Evolutionary conservation across 2,329 filamentous ascomycete species (phyloP), one percentile per base, ranked within the genome.

Genomic region (Aureobasidium vineae): DNA sequence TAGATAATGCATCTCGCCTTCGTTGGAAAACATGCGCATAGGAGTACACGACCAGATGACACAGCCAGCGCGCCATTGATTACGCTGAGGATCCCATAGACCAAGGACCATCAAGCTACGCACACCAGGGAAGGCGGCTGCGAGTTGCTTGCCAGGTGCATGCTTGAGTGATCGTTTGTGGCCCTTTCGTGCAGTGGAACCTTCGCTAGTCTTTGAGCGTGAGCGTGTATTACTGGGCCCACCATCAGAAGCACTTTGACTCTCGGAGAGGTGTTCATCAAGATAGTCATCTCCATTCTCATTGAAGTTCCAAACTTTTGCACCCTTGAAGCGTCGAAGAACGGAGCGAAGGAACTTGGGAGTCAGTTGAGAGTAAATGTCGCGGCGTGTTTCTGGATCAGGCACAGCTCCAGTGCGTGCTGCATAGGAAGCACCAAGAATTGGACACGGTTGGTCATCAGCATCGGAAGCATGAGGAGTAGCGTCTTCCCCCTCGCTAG

Each of bases 91-190:
- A 70, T 85, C 83, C 81, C 82, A 85, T 7, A 85, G 71, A 0
- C 82, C 82, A 2, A 83, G 74, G 41, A 85, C 80, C 4, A 83
- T 75, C 1, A 85, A 74, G 52, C 81, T 81, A 1, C 76, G 75
- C 1, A 78, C 78, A 38, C 73, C 73, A 1, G 80, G 80, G 53
- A 84, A 82, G 11, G 67, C 66, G 49, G 70, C 31, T 28, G 43
- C 59, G 28, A 63, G 59, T 7, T 63, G 43, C 31, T 52, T 63
- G 4, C 59, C 45, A 8, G 23, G 45, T 13, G 43, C 43, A n/a
- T 40, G 31, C 40, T 28, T 40, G 7, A 36, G 21, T 13, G 41
- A 50, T 11, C 33, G 11, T 57, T 66, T 28, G 49, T 54, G 36
- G 53, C 33, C 31, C 23, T 26, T 43, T 53, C n/a, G 13, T 13